These are phyloP conservation scores for Neofusicoccum sp. DNA, from an alignment of 2,329 filamentous ascomycete species.

Conservation along the genomic window DNA sequence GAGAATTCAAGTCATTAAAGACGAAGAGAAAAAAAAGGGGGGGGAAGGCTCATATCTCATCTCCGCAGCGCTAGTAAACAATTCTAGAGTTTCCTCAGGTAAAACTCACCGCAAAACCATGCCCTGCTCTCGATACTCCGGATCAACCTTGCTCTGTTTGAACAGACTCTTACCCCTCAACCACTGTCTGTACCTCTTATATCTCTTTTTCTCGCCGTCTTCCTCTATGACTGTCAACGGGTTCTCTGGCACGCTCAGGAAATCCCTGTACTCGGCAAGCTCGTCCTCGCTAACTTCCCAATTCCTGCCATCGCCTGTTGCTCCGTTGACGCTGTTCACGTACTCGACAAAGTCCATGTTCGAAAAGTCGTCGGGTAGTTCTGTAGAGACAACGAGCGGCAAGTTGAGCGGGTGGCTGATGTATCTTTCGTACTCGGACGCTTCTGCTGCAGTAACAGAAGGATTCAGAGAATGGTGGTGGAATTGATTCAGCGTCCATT, in stretches of 20 bases:
- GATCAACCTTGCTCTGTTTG: conserved; percentile 69
- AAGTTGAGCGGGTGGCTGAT: conserved; percentile 86
- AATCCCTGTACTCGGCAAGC: conserved; percentile 70
- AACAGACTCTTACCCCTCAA: conserved; percentile 91
- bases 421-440: conserved; percentile 84
- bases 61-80: too few species aligned
- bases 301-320: conserved; percentile 49
- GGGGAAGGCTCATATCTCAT: neutral
- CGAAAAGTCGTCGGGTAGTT: conserved; percentile 56
- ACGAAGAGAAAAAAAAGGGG: too few species aligned
- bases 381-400: conserved; percentile 73
- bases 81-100: neutral
- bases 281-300: conserved; percentile 62
- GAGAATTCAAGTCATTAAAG: too few species aligned
- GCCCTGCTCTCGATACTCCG: conserved; percentile 37
- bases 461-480: conserved; percentile 85
- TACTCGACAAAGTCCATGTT: conserved; percentile 76
- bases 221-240: conserved; percentile 85
- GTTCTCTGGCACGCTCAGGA: conserved; percentile 74
- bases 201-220: conserved; percentile 86
- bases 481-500: conserved; percentile 85
- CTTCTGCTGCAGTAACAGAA: conserved; percentile 71
- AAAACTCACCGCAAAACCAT: neutral
- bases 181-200: conserved; percentile 96
- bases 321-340: conserved; percentile 65